Evolutionary conservation across 2,329 filamentous ascomycete species (phyloP).

Genomic region (Acrocalymma vagum): DNA sequence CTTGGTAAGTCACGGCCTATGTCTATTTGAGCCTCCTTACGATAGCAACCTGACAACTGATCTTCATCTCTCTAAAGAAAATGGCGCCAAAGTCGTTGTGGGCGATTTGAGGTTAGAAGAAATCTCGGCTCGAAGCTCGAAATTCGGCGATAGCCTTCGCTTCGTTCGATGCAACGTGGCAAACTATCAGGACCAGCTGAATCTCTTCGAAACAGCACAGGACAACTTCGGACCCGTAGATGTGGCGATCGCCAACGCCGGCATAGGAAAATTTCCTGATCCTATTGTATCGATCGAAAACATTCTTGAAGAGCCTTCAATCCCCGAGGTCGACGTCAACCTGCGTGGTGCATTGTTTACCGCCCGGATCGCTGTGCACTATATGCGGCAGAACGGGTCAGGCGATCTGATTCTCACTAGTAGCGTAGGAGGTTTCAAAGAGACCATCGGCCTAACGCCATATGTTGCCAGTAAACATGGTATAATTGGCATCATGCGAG

Average conservation of each 20-base stretch:
- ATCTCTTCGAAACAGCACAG: slow-evolving; percentile 22
- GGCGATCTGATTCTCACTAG: slow-evolving; percentile 28
- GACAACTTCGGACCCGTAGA: slow-evolving; percentile 17
- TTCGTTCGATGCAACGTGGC: slow-evolving; percentile 26
- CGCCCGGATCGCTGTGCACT: slow-evolving; percentile 30
- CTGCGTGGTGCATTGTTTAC: slow-evolving; percentile 28
- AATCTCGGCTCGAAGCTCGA: slow-evolving; percentile 13
- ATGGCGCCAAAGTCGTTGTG: slow-evolving; percentile 28
- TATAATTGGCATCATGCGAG: slow-evolving; percentile 30
- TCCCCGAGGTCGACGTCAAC: slow-evolving; percentile 30
- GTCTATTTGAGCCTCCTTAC: not conserved
- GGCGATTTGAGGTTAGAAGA: slow-evolving; percentile 26
- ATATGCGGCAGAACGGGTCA: slow-evolving; percentile 19
- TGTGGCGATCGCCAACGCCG: slow-evolving; percentile 26
- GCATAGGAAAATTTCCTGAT: slow-evolving; percentile 24
- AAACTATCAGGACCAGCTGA: slow-evolving; percentile 20
- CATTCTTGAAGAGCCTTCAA: slow-evolving; percentile 22
- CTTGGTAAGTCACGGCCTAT: slow-evolving; percentile 16
- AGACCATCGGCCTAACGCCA: slow-evolving; percentile 23
- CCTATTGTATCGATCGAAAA: slow-evolving; percentile 20
- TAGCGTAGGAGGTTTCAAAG: slow-evolving; percentile 29
- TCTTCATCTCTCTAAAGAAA: slow-evolving; percentile 13
- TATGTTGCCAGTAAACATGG: slow-evolving; percentile 35
- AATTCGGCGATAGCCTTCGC: slow-evolving; percentile 16
- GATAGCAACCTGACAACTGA: no score